Conservation (phyloP, 768 basidiomycete species). For the Strobilomyces echinocephalus region DNA sequence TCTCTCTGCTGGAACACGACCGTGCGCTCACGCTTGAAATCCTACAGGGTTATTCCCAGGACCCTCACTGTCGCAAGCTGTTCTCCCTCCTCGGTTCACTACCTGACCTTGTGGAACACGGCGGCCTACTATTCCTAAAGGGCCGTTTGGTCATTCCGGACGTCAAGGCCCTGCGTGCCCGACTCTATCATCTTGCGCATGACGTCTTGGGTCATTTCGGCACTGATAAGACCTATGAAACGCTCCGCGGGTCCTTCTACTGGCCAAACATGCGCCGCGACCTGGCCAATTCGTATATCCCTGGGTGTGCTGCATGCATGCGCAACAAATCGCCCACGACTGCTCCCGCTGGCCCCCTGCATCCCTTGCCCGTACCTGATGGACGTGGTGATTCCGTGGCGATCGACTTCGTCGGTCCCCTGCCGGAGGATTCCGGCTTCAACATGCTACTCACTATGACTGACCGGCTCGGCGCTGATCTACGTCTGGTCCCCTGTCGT, state of each 20-base stretch:
- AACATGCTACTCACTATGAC: neutral
- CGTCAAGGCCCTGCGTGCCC: neutral
- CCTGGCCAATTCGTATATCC: neutral
- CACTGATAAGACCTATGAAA: neutral
- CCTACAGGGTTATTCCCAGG: neutral
- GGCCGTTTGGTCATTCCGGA: neutral
- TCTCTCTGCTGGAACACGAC: neutral
- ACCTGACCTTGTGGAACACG: neutral
- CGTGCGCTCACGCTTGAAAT: neutral
- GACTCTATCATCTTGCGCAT: neutral
- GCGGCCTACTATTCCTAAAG: neutral
- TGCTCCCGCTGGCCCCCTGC: neutral
- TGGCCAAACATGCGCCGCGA: neutral
- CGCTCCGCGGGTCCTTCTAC: neutral
- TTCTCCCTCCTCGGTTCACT: neutral
- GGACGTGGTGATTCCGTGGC: neutral
- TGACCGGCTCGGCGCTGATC: neutral
- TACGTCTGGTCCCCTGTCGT: neutral
- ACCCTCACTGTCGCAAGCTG: neutral
- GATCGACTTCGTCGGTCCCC: neutral
- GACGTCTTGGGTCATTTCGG: neutral
- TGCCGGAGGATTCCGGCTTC: neutral
- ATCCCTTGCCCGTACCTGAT: neutral
- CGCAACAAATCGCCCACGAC: neutral
- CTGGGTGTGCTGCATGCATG: neutral